Conservation (phyloP, 2,329 filamentous ascomycete genomes). For the Fusarium armeniacum region DNA sequence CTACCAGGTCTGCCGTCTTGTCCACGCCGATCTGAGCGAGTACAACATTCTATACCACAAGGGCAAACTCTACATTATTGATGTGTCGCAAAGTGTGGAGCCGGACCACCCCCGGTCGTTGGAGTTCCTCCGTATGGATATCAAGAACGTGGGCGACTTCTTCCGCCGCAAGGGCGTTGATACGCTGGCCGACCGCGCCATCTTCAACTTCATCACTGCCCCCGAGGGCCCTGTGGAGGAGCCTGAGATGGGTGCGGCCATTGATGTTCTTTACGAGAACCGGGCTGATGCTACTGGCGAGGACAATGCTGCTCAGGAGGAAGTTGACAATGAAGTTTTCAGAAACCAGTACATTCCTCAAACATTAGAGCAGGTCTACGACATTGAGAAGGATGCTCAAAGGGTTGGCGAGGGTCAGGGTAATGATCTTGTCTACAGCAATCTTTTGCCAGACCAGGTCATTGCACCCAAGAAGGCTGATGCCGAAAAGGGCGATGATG, state of each 20-base stretch:
- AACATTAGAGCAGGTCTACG: conserved; percentile 95
- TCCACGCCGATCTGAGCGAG: conserved; percentile 97
- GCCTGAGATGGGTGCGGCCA: conserved; percentile 69
- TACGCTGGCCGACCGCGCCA: conserved; percentile 80
- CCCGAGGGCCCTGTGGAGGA: conserved; percentile 71
- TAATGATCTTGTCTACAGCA: conserved; percentile 85
- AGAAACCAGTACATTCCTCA: conserved; percentile 97
- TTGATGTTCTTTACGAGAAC: conserved; percentile 77
- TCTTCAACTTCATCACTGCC: conserved; percentile 86
- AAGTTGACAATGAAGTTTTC: conserved; percentile 92
- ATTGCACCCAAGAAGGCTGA: conserved; percentile 57
- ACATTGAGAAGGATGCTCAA: conserved; percentile 91
- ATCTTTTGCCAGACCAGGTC: conserved; percentile 81
- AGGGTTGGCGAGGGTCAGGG: conserved; percentile 80
- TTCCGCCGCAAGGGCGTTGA: conserved; percentile 90
- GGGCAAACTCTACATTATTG: conserved; percentile 88
- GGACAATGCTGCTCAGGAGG: conserved; percentile 69
- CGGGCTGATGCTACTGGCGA: conserved; percentile 65
- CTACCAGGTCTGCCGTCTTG: conserved; percentile 91
- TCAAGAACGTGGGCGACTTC: conserved; percentile 96
- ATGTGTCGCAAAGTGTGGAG: conserved; percentile 97
- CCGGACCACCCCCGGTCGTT: conserved; percentile 93
- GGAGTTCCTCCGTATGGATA: conserved; percentile 97
- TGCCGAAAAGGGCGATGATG: conserved; percentile 56
- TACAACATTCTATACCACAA: conserved; percentile 97